A percentile compares a stretch with the other conserved stretches of the same genome.
phyloP scores from a whole-genome alignment of 1,139 yeast species.

The Ogataea hybrid region DNA sequence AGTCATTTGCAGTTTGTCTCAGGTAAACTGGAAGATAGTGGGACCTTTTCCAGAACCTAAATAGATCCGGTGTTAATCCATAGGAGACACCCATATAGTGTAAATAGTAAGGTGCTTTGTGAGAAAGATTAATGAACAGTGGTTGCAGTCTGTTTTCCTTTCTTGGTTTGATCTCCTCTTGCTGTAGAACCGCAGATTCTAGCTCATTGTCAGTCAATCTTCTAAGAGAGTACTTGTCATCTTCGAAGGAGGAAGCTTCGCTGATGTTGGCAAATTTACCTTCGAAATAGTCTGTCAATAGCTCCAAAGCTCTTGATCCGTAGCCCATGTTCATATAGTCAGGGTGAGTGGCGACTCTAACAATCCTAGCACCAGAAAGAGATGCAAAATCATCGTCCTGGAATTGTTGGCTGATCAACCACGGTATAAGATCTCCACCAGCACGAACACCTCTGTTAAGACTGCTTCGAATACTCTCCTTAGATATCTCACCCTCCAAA shows the following conservation, averaged over 20 bases:
- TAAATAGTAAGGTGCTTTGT: conserved; percentile 79
- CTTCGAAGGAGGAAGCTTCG: conserved; percentile 43
- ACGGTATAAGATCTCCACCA: conserved; percentile 97
- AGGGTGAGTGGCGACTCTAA: conserved; percentile 96
- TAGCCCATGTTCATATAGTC: conserved; percentile 97
- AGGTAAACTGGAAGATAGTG: conserved; percentile 87
- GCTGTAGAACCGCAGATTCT: conserved; percentile 43
- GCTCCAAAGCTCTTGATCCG: conserved; percentile 86
- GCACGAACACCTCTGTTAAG: conserved; percentile 94
- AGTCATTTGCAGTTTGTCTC: conserved; percentile 93
- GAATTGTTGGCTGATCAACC: conserved; percentile 96
- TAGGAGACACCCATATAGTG: conserved; percentile 95
- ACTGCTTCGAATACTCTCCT: conserved; percentile 84
- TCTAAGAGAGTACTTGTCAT: conserved; percentile 52
- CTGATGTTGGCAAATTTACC: conserved; percentile 89
- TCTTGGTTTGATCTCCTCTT: conserved; percentile 81
- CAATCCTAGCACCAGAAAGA: conserved; percentile 93
- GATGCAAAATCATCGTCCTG: conserved; percentile 98
- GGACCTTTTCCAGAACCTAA: conserved; percentile 88
- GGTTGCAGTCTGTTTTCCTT: conserved; percentile 94
- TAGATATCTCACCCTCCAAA: conserved; percentile 94
- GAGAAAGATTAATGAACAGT: conserved; percentile 76
- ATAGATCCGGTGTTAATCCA: conserved; percentile 83
- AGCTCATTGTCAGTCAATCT: conserved; percentile 77
- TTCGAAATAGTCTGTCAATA: conserved; percentile 83